Evolutionary conservation across 1,284 basidiomycete genomes (phyloP), one percentile per base, ranked within the genome.

Genomic region (Cryptococcus neoformans): DNA sequence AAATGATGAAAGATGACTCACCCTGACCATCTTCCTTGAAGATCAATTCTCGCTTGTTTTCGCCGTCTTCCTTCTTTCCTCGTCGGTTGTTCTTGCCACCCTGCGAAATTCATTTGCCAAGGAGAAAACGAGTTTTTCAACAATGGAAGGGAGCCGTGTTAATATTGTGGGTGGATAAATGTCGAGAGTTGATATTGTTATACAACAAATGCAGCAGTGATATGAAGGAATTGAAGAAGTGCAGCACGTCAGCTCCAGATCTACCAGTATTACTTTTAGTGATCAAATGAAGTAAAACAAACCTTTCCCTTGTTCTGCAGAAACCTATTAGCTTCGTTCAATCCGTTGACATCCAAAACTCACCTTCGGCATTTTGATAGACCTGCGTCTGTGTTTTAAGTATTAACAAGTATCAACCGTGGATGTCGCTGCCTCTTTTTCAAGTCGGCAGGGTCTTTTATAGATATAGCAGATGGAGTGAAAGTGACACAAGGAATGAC

Each of bases 51-150:
- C 96, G 89, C 84, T 98, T 99, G 81, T 97, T 92, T 65, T 90
- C 89, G 63, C 97, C 92, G 80, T 93, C 95, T 81, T 99, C 95
- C 81, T 98, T 98, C 87, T 99, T 99, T 85, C 95, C 95, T 81
- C 95, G 86, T 84, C 95, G 86, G 80, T 96, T 87, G 82, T 99
- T 99, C 84, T 99, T 99, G 65, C 96, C 96, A 78, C 96, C 95
- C 92, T 99, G 49, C 49, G 17, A 37, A 34, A 28, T 35, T 14
- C 46, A 48, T 16, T 37, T 36, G n/a, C 36, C 45, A 39, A 39
- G 50, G 34, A 6, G 28, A 12, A 28, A 28, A 28, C 4, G 28
- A 28, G 28, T 28, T 28, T 28, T 28, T 28, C 4, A 4, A 28
- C 28, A 28, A 28, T 28, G 3, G 28, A 28, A 28, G 28, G 3